Percentiles rank a stretch among this genome's conserved stretches.
These are phyloP conservation scores for Trichoderma gamsii DNA, from an alignment of 495 filamentous ascomycete genomes.

Conservation along the genomic window DNA sequence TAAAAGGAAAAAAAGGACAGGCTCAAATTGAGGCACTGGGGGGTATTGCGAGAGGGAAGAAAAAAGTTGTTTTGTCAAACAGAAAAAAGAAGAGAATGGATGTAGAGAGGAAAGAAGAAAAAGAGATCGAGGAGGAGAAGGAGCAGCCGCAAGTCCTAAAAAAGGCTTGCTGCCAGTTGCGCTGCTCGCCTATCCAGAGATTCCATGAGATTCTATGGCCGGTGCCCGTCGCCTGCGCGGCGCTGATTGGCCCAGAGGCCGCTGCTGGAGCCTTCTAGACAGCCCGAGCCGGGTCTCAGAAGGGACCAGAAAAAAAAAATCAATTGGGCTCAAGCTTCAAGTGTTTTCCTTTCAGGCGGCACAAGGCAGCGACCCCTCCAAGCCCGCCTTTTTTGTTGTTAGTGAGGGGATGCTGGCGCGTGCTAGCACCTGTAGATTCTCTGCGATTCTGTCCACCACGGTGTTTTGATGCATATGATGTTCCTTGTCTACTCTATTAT, in stretches of 20 bases:
- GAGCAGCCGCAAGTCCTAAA: constrained; percentile 27
- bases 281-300: not conserved
- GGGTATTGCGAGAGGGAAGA: not conserved
- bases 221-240: constrained; percentile 13
- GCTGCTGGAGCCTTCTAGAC: constrained; percentile 3
- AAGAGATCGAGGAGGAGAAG: constrained; percentile 22
- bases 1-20: constrained; percentile 7
- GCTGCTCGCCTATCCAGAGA: constrained; percentile 25
- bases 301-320: not conserved
- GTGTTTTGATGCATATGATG: too few species aligned
- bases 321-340: not conserved
- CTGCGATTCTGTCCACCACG: too few species aligned
- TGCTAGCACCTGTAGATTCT: too few species aligned
- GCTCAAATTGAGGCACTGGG: constrained; percentile 1
- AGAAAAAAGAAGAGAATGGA: constrained; percentile 1
- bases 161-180: constrained; percentile 26
- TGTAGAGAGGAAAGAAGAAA: constrained; percentile 15
- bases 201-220: constrained; percentile 37
- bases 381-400: not conserved
- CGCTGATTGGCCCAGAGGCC: not conserved
- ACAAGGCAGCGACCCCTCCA: constrained; percentile 1
- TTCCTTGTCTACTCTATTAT: too few species aligned
- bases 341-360: not conserved
- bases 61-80: not conserved
- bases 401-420: not conserved